These are phyloP conservation scores for Chamaecyparis obtusa DNA, from an alignment of 75 land plant species.

Conservation along the genomic window DNA sequence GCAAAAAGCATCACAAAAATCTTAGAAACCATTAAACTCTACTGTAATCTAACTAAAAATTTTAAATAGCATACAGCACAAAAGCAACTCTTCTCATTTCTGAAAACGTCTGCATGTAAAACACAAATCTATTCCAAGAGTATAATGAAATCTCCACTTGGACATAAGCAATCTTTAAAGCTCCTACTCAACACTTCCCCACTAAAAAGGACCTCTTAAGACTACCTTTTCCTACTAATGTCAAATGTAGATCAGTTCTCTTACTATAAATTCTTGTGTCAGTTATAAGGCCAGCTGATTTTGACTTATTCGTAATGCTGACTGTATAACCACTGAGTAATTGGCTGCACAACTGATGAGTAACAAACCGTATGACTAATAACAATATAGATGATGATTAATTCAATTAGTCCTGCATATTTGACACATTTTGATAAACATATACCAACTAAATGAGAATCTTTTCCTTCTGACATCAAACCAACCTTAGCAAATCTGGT, in stretches of 20 bases:
- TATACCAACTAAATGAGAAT: too few relatives aligned
- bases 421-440: neutral
- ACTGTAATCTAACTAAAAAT: neutral
- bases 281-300: neutral
- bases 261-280: neutral
- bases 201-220: neutral
- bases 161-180: neutral
- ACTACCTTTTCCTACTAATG: neutral
- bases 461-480: too few relatives aligned
- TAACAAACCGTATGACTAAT: too few relatives aligned
- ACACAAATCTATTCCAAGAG: neutral
- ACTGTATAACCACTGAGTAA: neutral
- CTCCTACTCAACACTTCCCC: neutral
- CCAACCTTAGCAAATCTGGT: too few relatives aligned
- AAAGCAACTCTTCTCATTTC: too few relatives aligned
- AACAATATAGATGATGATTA: neutral
- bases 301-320: neutral
- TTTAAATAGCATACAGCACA: neutral
- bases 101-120: neutral
- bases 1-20: neutral
- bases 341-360: neutral
- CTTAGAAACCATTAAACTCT: too few relatives aligned
- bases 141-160: neutral
- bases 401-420: neutral
- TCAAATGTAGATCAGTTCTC: neutral